Conservation (phyloP, 2,329 filamentous ascomycete genomes). For the Sarocladium brachiariae region DNA sequence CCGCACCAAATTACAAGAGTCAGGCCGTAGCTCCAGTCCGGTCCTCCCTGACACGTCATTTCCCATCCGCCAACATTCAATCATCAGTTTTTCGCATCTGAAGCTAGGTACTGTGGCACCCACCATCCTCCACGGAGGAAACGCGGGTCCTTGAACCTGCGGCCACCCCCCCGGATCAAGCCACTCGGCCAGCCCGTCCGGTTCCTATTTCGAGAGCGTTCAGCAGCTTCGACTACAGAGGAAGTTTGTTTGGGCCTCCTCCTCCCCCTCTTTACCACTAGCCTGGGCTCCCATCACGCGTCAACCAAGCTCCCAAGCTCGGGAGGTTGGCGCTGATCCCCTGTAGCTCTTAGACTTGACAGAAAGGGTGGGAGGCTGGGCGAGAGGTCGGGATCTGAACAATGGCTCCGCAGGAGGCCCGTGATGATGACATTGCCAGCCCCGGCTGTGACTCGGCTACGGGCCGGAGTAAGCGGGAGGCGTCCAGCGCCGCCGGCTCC, state of each 20-base stretch:
- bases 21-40: background rate
- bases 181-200: background rate
- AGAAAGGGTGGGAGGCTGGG: background rate
- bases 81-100: background rate
- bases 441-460: conserved; percentile 11
- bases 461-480: conserved; percentile 10
- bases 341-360: background rate
- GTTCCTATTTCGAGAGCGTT: background rate
- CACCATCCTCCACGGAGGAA: background rate
- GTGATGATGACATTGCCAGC: conserved; percentile 8
- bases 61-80: background rate
- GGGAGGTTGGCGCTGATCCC: background rate
- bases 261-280: no score
- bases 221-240: background rate
- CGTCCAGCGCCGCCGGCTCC: conserved; percentile 1
- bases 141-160: background rate
- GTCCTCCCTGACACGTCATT: conserved; percentile 7
- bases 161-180: background rate
- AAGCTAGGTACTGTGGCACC: no score
- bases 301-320: background rate
- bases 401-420: conserved; percentile 11
- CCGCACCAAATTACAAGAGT: conserved; percentile 1
- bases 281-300: background rate
- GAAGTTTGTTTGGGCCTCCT: background rate
- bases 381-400: background rate